Percentiles rank a stretch among this genome's conserved stretches.
phyloP scores from a whole-genome alignment of 2,329 filamentous ascomycete genomes.

The Helminthosporium solani region DNA sequence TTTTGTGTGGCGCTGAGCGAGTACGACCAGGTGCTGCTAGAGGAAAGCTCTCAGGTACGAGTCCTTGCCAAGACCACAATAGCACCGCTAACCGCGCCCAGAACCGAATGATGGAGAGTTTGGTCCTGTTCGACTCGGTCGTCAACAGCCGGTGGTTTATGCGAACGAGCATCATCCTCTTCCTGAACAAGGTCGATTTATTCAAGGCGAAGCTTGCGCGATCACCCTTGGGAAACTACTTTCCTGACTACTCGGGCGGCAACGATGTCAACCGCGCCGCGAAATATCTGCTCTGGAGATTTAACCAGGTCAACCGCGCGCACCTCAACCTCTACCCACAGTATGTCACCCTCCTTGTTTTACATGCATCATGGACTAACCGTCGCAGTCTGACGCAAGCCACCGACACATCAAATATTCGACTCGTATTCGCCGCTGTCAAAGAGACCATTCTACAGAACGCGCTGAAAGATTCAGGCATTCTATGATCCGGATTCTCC shows the following conservation, averaged over 20 bases:
- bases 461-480: conserved; percentile 95
- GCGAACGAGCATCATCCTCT: conserved; percentile 96
- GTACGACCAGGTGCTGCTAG: conserved; percentile 94
- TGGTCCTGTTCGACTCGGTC: conserved; percentile 95
- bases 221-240: conserved; percentile 90
- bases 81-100: conserved; percentile 44
- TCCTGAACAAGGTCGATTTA: conserved; percentile 97
- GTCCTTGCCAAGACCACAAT: conserved; percentile 7
- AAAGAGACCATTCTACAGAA: conserved; percentile 99
- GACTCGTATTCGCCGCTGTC: conserved; percentile 94
- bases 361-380: conserved; percentile 23
- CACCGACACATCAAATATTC: conserved; percentile 97
- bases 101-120: conserved; percentile 99
- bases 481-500: conserved; percentile 56
- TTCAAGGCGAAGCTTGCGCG: conserved; percentile 92
- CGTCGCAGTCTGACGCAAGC: conserved; percentile 86
- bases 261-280: conserved; percentile 98
- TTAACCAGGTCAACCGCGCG: conserved; percentile 96
- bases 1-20: conserved; percentile 98
- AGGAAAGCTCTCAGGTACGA: conserved; percentile 92
- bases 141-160: conserved; percentile 99
- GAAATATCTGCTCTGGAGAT: conserved; percentile 96
- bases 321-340: conserved; percentile 97
- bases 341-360: conserved; percentile 43
- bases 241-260: conserved; percentile 95